phyloP scores from a whole-genome alignment of 2,329 filamentous ascomycete species.

The Metarhizium brunneum region DNA sequence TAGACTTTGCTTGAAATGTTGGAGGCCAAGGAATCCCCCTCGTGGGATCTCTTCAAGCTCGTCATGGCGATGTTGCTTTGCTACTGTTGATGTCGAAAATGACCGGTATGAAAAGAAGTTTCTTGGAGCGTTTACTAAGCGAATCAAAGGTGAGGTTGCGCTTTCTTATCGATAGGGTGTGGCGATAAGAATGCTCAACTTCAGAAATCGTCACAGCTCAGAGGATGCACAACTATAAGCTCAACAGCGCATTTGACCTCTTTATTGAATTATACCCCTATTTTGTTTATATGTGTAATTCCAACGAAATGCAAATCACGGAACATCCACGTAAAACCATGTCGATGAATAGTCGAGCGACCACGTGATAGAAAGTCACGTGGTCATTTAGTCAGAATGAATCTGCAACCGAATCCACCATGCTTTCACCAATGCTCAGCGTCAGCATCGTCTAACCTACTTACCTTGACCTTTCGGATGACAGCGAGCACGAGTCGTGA shows the following conservation, averaged over 20 bases:
- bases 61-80: constrained; percentile 38
- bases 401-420: too few relatives aligned
- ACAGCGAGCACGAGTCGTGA: too few relatives aligned
- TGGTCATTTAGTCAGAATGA: neutral
- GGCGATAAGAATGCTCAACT: neutral
- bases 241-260: neutral
- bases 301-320: too few relatives aligned
- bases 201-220: neutral
- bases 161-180: constrained; percentile 21
- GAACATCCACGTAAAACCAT: neutral
- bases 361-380: neutral
- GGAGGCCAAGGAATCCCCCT: constrained; percentile 45
- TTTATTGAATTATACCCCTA: neutral
- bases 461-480: too few relatives aligned
- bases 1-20: constrained; percentile 95
- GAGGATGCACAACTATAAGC: neutral
- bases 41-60: constrained; percentile 51
- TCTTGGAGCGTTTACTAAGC: constrained; percentile 8
- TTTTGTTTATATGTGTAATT: neutral
- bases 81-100: constrained; percentile 4
- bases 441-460: too few relatives aligned
- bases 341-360: neutral
- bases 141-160: constrained; percentile 16
- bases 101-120: constrained; percentile 9
- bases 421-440: too few relatives aligned